Base-by-base conservation (phyloP, 768 basidiomycete species). In the Boletellus sp. region DNA sequence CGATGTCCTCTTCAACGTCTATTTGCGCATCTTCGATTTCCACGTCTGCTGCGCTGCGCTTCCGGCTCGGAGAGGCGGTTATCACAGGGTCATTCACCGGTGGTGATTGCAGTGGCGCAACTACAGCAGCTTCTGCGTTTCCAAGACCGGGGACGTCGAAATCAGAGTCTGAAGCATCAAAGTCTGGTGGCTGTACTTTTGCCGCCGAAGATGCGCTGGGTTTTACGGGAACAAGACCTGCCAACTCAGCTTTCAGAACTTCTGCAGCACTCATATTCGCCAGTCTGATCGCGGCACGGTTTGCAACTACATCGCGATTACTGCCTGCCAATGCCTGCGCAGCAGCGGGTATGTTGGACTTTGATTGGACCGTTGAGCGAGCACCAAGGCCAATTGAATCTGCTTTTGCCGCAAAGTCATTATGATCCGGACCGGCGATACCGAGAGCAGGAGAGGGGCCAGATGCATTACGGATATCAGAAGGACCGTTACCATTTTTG, bases 251-350 rank as follows among this genome's bases (percentile, higher is more conserved):
- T 71, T 91, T 94, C 60, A 98, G 76, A 67, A 86, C 80, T 66
- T 98, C 91, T 48, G 94, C 94, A 39, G 95, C 95, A 73, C 84
- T 91, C 83, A 98, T 82, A 65, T 98, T 98, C 24, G 95, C 95
- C 81, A 95, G 85, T 52, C 94, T 83, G 56, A 96, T 91, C 22
- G 89, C 90, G 55, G 83, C 81, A 36, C 92, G 83, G 68, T 95
- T 95, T 42, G 86, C 85, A 24, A 94, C 92, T 51, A 95, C 83
- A 67, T 94, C 90, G 48, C 81, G 80, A 67, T 94, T 95, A n/a
- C 87, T 87, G 19, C 90, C 90, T 36, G 81, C 85, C 45, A 94
- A 73, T 36, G 87, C 88, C 57, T 85, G 83, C 12, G 79, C 75
- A 48, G 86, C 88, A 44, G 77, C 72, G 42, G 85, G 77, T 2